Evolutionary conservation across 495 filamentous ascomycete genomes (phyloP).

Genomic region (Hypoxylon rickii): DNA sequence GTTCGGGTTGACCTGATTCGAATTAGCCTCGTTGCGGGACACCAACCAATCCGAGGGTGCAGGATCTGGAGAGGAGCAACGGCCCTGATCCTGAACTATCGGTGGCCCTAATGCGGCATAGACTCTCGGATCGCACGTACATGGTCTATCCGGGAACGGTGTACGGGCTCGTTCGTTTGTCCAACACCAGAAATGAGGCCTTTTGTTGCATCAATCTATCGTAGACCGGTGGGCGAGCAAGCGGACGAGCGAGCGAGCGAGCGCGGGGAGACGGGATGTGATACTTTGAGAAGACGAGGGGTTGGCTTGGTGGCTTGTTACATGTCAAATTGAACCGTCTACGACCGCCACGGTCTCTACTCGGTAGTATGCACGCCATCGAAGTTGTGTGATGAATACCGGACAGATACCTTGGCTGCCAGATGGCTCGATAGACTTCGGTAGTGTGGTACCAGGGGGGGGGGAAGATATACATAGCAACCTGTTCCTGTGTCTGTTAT

Average conservation of each 20-base stretch:
- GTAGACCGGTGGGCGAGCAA: constrained; percentile 22
- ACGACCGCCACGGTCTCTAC: neutral
- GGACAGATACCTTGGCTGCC: too few relatives aligned
- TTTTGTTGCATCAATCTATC: constrained; percentile 15
- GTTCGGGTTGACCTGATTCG: too few relatives aligned
- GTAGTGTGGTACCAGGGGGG: constrained; percentile 26
- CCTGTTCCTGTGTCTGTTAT: neutral
- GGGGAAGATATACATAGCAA: neutral
- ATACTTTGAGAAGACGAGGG: too few relatives aligned
- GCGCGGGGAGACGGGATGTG: neutral
- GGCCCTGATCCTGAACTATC: neutral
- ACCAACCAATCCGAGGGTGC: too few relatives aligned
- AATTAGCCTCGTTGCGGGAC: too few relatives aligned
- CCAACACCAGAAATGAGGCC: neutral
- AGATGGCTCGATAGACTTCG: constrained; percentile 14
- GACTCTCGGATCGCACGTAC: neutral
- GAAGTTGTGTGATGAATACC: too few relatives aligned
- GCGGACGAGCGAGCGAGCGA: too few relatives aligned
- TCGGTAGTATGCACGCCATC: too few relatives aligned
- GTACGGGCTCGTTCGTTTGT: neutral
- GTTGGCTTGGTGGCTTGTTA: constrained; percentile 16
- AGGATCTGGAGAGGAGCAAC: too few relatives aligned
- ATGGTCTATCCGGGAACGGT: constrained; percentile 1
- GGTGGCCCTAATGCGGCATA: constrained; percentile 3
- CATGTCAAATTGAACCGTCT: neutral